Conservation (phyloP, 2,329 filamentous ascomycete genomes). For the Colletotrichum lentis region DNA sequence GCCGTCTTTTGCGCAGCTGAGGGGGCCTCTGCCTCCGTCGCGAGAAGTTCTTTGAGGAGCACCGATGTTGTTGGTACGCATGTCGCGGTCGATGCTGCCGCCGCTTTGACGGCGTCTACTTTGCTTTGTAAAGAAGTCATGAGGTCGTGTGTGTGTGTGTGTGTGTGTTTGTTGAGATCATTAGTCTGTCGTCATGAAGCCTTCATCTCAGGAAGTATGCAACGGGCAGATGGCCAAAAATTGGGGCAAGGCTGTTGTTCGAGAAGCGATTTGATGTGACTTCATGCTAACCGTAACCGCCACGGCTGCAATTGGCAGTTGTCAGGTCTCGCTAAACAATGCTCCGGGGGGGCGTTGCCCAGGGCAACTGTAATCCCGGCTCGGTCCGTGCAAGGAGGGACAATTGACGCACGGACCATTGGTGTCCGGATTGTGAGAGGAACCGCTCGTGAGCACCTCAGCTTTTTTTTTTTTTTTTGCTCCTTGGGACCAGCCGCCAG, state of each 20-base stretch:
- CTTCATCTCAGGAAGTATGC: slow-evolving; percentile 1
- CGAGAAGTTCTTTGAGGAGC: slow-evolving; percentile 57
- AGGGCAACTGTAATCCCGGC: slow-evolving; percentile 27
- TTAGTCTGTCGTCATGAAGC: slow-evolving; percentile 48
- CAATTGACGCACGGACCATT: slow-evolving; percentile 25
- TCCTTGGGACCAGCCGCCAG: slow-evolving; percentile 1
- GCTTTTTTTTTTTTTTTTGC: slow-evolving; percentile 23
- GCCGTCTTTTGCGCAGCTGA: slow-evolving; percentile 33
- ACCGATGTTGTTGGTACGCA: slow-evolving; percentile 62
- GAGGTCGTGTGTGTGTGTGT: slow-evolving; percentile 35
- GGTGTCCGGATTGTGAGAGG: neutral
- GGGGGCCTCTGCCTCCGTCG: slow-evolving; percentile 44
- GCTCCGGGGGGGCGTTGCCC: slow-evolving; percentile 33
- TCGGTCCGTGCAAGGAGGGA: slow-evolving; percentile 19
- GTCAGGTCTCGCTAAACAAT: slow-evolving; percentile 38
- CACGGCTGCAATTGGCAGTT: slow-evolving; percentile 34
- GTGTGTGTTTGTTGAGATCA: slow-evolving; percentile 28
- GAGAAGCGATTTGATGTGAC: slow-evolving; percentile 28
- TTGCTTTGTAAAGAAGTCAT: slow-evolving; percentile 57
- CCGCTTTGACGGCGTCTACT: slow-evolving; percentile 61
- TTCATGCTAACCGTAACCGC: slow-evolving; percentile 14
- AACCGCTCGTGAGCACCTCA: neutral
- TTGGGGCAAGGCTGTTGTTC: slow-evolving; percentile 33
- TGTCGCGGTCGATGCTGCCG: slow-evolving; percentile 60
- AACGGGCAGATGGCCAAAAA: slow-evolving; percentile 1